Percentiles rank a stretch among this genome's conserved stretches.
Conservation (phyloP, 768 basidiomycete species). For the Roridomyces roridus region DNA sequence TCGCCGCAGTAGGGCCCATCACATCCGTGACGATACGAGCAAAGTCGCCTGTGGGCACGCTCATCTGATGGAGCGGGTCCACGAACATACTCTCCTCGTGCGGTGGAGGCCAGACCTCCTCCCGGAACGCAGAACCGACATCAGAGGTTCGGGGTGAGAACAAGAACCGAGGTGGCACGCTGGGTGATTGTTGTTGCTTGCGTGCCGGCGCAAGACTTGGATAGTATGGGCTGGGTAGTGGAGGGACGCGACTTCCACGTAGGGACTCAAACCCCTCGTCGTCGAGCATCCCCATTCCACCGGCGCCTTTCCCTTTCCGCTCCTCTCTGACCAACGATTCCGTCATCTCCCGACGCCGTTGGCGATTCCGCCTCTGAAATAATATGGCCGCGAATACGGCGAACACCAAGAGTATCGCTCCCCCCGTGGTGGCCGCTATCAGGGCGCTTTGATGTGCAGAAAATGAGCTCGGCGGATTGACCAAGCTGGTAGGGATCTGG, state of each 20-base stretch:
- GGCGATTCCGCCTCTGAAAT: conserved; percentile 10
- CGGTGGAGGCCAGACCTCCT: conserved; percentile 25
- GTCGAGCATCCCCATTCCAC: conserved; percentile 17
- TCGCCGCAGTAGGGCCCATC: conserved; percentile 1
- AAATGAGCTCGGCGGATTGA: neutral
- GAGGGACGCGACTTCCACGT: neutral
- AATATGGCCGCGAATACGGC: conserved; percentile 17
- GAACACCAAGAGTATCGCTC: conserved; percentile 16
- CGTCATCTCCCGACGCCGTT: conserved; percentile 1
- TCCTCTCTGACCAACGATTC: conserved; percentile 7
- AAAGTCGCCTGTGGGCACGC: conserved; percentile 9
- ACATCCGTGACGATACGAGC: conserved; percentile 13
- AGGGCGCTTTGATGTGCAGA: neutral
- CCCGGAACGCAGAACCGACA: conserved; percentile 20
- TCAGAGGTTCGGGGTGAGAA: conserved; percentile 16
- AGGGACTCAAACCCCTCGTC: conserved; percentile 17
- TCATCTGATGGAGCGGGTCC: conserved; percentile 14
- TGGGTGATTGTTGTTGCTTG: too few species aligned
- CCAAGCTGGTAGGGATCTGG: conserved; percentile 12
- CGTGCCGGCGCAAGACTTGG: neutral
- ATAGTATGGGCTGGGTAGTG: neutral
- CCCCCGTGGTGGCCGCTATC: conserved; percentile 14
- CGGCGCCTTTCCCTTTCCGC: conserved; percentile 10
- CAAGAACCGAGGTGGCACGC: conserved; percentile 9
- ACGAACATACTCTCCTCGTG: conserved; percentile 20